Conservation (phyloP, 2,329 filamentous ascomycete species). For the Alternaria gansuensis region DNA sequence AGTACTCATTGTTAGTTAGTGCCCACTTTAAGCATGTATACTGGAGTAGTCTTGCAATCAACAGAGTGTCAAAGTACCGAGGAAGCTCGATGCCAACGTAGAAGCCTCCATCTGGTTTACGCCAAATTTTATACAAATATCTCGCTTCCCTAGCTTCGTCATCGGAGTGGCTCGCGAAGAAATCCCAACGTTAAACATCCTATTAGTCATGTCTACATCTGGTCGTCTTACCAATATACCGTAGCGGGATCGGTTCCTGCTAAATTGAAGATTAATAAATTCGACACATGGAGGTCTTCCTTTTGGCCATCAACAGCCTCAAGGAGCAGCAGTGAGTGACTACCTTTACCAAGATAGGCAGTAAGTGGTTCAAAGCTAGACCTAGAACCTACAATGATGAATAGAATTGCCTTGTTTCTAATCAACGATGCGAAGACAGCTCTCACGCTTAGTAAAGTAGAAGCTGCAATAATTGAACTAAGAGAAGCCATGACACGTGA, state of each 20-base stretch:
- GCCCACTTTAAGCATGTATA: neutral
- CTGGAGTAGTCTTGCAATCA: neutral
- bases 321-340: slow-evolving; percentile 65
- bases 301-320: slow-evolving; percentile 67
- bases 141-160: slow-evolving; percentile 61
- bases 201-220: neutral
- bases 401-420: slow-evolving; percentile 53
- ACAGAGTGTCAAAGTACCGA: slow-evolving; percentile 39
- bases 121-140: slow-evolving; percentile 67
- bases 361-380: slow-evolving; percentile 30
- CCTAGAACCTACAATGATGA: slow-evolving; percentile 63
- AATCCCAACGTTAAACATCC: slow-evolving; percentile 61
- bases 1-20: slow-evolving; percentile 48
- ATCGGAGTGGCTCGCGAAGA: slow-evolving; percentile 68
- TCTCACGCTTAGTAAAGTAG: neutral
- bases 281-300: slow-evolving; percentile 59
- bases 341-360: slow-evolving; percentile 52
- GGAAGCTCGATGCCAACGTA: slow-evolving; percentile 65
- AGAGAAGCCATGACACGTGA: neutral
- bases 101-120: slow-evolving; percentile 59
- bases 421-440: neutral
- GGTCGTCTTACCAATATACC: rapidly evolving
- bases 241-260: slow-evolving; percentile 50
- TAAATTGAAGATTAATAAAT: slow-evolving; percentile 60
- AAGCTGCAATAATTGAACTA: neutral